Base-by-base conservation (phyloP, 2,329 filamentous ascomycete genomes). In the Pseudocercospora pini-densiflorae region DNA sequence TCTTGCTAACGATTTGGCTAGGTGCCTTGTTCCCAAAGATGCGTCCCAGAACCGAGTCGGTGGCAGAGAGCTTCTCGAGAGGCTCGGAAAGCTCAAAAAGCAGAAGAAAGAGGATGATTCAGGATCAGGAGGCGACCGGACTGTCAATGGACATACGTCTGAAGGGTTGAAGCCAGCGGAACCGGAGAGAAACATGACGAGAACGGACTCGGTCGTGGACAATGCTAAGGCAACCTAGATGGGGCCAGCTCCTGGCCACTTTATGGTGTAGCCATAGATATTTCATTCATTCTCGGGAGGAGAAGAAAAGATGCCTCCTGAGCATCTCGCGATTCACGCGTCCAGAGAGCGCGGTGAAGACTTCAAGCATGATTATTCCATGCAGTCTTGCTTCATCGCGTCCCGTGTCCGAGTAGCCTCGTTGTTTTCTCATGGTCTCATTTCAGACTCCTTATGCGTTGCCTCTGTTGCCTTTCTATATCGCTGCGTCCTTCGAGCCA, bases 61-160 rank as follows among this genome's bases (percentile, higher is more conserved):
- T 14, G 57, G 57, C 21, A 59, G 57, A 59, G 57, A 59, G 19
- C 36, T 59, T 16, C 57, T 59, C 16, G 36, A 33, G 16, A 59
- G 57, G 33, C 57, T 59, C 23, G 51, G 51, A 8, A 55, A 55
- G 51, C 51, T 55, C 23, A 27, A 27, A 14, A 55, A 55, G 51
- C 51, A 27, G 51, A 33, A 55, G 24, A 6, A 27, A 8, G 16
- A 54, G 49, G n/a, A 16, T 8, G 5, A 29, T 10, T 7, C 49
- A 27, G 49, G 24, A 16, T 23, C 21, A 5, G 16, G 4, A 16
- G 1, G 24, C 24, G 51, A 33, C 8, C 23, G n/a, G 47, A 9
- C 5, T 24, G 16, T 31, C 23, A 55, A 31, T 27, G 51, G 51
- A 27, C 1, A 27, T 16, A 10, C 23, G 23, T 27, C 51, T 9